Conservation (phyloP, 2,329 filamentous ascomycete genomes). For the Talaromyces pinophilus region DNA sequence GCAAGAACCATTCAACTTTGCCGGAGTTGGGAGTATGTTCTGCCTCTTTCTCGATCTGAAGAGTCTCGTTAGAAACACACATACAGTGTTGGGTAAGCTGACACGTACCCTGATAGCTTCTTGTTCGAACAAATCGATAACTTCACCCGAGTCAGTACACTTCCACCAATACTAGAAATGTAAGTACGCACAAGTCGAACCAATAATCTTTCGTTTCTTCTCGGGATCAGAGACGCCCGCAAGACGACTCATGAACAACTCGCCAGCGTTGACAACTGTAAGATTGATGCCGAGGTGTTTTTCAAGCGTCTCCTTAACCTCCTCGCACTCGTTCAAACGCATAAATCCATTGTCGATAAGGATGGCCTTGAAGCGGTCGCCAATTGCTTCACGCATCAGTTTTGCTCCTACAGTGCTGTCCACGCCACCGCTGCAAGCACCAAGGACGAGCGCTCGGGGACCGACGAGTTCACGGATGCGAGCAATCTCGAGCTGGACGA, state of each 20-base stretch:
- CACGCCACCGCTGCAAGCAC: slow-evolving; percentile 79
- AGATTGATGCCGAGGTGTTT: slow-evolving; percentile 86
- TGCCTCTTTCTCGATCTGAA: slow-evolving; percentile 69
- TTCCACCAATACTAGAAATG: background rate
- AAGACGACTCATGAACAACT: slow-evolving; percentile 75
- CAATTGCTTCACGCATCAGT: slow-evolving; percentile 84
- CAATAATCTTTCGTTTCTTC: slow-evolving; percentile 88
- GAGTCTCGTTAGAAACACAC: background rate
- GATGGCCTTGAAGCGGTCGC: slow-evolving; percentile 67
- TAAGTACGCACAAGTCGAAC: slow-evolving; percentile 44
- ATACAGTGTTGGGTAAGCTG: background rate
- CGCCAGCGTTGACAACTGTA: slow-evolving; percentile 76
- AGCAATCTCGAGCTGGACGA: slow-evolving; percentile 75
- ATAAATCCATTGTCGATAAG: slow-evolving; percentile 85
- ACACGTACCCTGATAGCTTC: slow-evolving; percentile 59
- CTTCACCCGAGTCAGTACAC: slow-evolving; percentile 39
- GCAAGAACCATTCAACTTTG: slow-evolving; percentile 81
- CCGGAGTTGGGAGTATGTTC: slow-evolving; percentile 67
- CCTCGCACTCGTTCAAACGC: slow-evolving; percentile 78
- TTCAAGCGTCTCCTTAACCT: slow-evolving; percentile 77
- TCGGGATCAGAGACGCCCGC: slow-evolving; percentile 78
- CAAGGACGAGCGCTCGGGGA: slow-evolving; percentile 76
- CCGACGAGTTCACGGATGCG: slow-evolving; percentile 83
- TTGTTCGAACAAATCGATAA: slow-evolving; percentile 80
- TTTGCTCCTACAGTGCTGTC: slow-evolving; percentile 85